Evolutionary conservation across 352 stramenopile species (phyloP).

Genomic region (Globisporangium abappressorium): DNA sequence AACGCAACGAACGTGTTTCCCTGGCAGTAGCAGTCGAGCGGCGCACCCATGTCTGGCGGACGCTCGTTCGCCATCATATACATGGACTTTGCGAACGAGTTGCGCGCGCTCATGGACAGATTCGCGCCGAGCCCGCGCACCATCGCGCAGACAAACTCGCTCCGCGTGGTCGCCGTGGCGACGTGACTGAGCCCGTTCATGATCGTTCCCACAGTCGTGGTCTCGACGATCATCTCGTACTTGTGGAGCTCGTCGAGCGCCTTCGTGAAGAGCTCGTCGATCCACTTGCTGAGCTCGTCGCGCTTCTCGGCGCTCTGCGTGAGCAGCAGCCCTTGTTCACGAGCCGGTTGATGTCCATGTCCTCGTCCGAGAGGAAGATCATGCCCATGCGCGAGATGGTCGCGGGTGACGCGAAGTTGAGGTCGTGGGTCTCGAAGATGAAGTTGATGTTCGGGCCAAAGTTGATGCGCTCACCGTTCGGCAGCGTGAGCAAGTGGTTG

Average conservation of each 20-base stretch:
- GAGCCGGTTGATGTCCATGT: constrained; percentile 74
- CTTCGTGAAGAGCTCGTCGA: constrained; percentile 91
- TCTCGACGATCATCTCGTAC: constrained; percentile 88
- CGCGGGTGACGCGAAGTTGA: constrained; percentile 93
- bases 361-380: constrained; percentile 95
- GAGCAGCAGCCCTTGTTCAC: constrained; percentile 79
- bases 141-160: constrained; percentile 90
- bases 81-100: constrained; percentile 87
- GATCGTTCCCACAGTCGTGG: constrained; percentile 92
- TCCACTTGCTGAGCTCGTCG: constrained; percentile 75
- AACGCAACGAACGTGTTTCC: constrained; percentile 64
- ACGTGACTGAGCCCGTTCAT: constrained; percentile 92
- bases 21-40: constrained; percentile 89
- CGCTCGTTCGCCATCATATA: constrained; percentile 91
- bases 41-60: constrained; percentile 80
- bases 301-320: constrained; percentile 45
- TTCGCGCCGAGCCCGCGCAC: constrained; percentile 93
- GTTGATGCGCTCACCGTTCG: constrained; percentile 95
- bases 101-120: constrained; percentile 65
- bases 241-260: constrained; percentile 86
- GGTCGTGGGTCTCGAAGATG: constrained; percentile 95
- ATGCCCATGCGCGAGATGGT: constrained; percentile 97
- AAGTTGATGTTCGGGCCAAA: constrained; percentile 96
- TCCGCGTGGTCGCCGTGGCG: constrained; percentile 53
- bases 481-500: constrained; percentile 95